Conservation (phyloP, 257 asterid genomes). For the Apocynum venetum region DNA sequence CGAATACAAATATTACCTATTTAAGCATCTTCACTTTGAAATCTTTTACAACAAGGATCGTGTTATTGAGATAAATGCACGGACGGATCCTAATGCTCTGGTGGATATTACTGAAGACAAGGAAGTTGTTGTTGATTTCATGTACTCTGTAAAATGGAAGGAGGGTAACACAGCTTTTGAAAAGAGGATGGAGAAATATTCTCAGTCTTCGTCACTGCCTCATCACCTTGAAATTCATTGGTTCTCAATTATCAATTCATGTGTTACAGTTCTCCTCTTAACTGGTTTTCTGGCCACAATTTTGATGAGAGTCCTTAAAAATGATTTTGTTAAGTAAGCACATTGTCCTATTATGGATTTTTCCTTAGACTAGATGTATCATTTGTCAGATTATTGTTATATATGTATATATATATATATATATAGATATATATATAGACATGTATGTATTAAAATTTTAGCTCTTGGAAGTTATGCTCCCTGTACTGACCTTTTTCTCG, state of each 20-base stretch:
- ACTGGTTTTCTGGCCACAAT: constrained; percentile 46
- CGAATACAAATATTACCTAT: constrained; percentile 33
- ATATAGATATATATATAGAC: no score
- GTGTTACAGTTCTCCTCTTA: constrained; percentile 43
- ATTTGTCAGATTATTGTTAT: not conserved
- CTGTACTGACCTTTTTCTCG: not conserved
- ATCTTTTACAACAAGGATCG: constrained; percentile 34
- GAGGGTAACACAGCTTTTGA: constrained; percentile 33
- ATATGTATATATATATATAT: no score
- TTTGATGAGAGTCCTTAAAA: constrained; percentile 40
- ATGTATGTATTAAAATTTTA: no score
- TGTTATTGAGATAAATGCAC: constrained; percentile 37
- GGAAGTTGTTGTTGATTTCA: constrained; percentile 35
- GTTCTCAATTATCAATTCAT: constrained; percentile 41
- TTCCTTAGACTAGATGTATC: not conserved
- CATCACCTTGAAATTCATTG: constrained; percentile 44
- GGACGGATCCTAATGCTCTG: constrained; percentile 34
- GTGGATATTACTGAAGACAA: constrained; percentile 40
- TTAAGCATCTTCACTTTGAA: constrained; percentile 42
- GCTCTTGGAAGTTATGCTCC: not conserved
- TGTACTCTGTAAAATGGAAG: constrained; percentile 41
- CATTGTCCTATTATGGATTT: not conserved
- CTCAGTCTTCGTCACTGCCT: constrained; percentile 37
- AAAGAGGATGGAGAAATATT: constrained; percentile 39
- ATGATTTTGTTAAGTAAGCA: constrained; percentile 42